Conservation (phyloP, 768 basidiomycete species). For the Naganishia kalamii region DNA sequence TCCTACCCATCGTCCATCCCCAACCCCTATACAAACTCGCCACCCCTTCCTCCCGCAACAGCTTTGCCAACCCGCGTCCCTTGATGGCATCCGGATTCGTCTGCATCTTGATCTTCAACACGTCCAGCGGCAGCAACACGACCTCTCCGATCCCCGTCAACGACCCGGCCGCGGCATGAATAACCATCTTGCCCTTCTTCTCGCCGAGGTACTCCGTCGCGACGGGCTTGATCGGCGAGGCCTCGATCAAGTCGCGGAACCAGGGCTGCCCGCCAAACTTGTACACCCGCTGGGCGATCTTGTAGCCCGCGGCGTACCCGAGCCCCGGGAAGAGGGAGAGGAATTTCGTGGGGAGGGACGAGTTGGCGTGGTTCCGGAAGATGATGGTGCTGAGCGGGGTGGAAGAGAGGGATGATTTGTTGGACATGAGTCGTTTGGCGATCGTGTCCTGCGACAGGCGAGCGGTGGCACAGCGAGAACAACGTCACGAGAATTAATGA, state of each 20-base stretch:
- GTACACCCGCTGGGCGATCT: constrained; percentile 85
- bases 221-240: constrained; percentile 54
- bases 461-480: neutral
- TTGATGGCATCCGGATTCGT: constrained; percentile 94
- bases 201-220: constrained; percentile 85
- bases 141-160: constrained; percentile 88
- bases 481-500: neutral
- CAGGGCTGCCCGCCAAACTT: constrained; percentile 98
- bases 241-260: constrained; percentile 82
- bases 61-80: constrained; percentile 79
- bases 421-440: constrained; percentile 98
- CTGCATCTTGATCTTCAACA: constrained; percentile 96
- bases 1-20: constrained; percentile 98
- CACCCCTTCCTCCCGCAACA: constrained; percentile 85
- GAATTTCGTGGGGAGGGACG: constrained; percentile 62
- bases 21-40: constrained; percentile 84
- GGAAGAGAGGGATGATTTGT: constrained; percentile 58
- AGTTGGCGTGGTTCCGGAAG: constrained; percentile 75
- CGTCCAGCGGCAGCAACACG: constrained; percentile 91
- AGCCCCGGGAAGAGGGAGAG: constrained; percentile 87
- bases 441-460: constrained; percentile 62
- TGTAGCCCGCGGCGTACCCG: constrained; percentile 98
- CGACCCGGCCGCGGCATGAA: constrained; percentile 83
- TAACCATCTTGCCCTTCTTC: constrained; percentile 89
- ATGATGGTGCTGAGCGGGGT: constrained; percentile 66